Base-by-base conservation (phyloP, 371 early-diverging fungal species). In the Polyrhizophydium stewartii region DNA sequence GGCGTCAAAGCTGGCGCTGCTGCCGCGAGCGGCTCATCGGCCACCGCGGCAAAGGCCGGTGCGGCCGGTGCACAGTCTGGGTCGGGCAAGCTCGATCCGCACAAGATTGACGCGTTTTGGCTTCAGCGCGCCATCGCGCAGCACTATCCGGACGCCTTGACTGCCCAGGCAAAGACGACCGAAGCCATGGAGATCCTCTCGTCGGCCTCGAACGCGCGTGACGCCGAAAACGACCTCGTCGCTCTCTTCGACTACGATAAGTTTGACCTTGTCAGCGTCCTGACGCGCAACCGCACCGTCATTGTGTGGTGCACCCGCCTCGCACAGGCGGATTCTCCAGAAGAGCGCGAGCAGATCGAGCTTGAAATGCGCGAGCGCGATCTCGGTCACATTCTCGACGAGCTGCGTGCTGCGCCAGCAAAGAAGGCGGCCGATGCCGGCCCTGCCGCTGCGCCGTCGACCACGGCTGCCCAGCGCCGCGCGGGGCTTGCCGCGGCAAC, bases 71-170 rank as follows among this genome's bases (percentile, higher is more conserved):
- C 93, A 59, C 93, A 93, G 66, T 91, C 94, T 7, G 17, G 57
- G 21, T 46, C 59, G 13, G 56, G 31, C 41, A 32, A 22, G 19
- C 27, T 79, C 10, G 70, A 71, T 37, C 85, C 92, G 10, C 92
- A 93, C 71, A 91, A 92, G 58, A 83, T 98, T 63, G 97, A 97
- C 72, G 94, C 96, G 5, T 95, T 94, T 73, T 98, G 96, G 96
- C 81, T 96, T n/a, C 97, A 96, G 70, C 89, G 96, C 40, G 83
- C 86, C 55, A 81, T 98, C 28, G 79, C 89, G 30, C 71, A 83
- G 25, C 84, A 87, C 59, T 94, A 91, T 71, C 64, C 86, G 35
- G 98, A 96, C 72, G 88, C 93, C 1, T 87, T 87, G 57, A 80
- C 81, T 3, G 91, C 94, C 7, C 93, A 93, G 74, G 85, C 89